Base-by-base conservation (phyloP, 192 early-diverging fungal genomes). In the Phlyctochytrium planicorne region DNA sequence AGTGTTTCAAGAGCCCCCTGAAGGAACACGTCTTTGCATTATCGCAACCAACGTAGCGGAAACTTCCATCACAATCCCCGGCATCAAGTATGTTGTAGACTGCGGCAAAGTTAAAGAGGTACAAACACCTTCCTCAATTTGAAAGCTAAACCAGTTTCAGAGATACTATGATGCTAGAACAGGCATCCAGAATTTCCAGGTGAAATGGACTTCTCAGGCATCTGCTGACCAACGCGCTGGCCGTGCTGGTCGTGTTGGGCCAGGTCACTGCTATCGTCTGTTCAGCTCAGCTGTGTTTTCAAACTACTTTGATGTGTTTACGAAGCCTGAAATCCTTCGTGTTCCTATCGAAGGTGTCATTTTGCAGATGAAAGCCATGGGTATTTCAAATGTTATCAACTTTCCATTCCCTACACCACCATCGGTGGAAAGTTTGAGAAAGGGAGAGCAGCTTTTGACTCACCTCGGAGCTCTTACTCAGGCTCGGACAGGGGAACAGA, bases 371-470 rank as follows among this genome's bases (percentile, higher is more conserved):
- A 99, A 99, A 80, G 78, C 89, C 20, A 99, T 99, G 96, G 88
- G 91, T 63, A 92, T 99, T 66, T 89, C 95, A 63, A 91, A 93
- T 63, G 94, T 99, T 4, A 79, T 88, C 66, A 93, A 93, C 67
- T 99, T 99, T 74, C 97, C 97, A 32, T 99, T 98, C 80, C 96
- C 96, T 3, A 98, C 96, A 6, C 91, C 94, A 33, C 97, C 97
- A 33, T 85, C 84, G 34, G 74, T 82, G 3, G 71, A 86, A 1
- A 87, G 88, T 35, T 79, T 99, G 63, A 70, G 71, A 14, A 82
- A 89, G 40, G 93, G 95, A 4, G 94, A 98, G 76, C 89, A 67
- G 36, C 73, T 94, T 60, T 77, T 97, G 71, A 74, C 80, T 10
- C 88, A 92, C 73, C 74, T 97, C 27, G 91, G 91, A 30, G 94